Evolutionary conservation across 129 eudicot genomes (phyloP).

Genomic region (Apium graveolens): DNA sequence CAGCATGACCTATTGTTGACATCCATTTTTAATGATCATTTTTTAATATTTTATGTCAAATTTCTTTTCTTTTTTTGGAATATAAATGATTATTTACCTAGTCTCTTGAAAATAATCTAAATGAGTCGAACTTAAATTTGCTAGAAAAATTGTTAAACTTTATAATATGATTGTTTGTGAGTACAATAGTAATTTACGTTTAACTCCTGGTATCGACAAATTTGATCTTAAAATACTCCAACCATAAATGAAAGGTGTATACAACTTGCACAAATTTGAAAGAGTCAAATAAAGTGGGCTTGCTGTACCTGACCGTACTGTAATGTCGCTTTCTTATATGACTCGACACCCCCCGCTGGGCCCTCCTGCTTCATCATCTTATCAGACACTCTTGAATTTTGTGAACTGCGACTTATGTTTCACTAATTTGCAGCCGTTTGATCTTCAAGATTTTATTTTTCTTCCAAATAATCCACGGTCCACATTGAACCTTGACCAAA

Average conservation of each 20-base stretch:
- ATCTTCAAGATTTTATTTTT: background rate
- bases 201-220: too few relatives aligned
- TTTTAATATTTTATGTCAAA: too few relatives aligned
- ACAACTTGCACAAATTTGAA: background rate
- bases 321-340: background rate
- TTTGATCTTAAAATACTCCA: too few relatives aligned
- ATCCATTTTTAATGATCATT: too few relatives aligned
- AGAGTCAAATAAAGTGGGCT: constrained; percentile 2
- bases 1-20: constrained; percentile 6
- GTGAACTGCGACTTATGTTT: background rate
- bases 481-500: background rate
- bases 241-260: too few relatives aligned
- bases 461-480: background rate
- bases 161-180: too few relatives aligned
- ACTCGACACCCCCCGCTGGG: background rate
- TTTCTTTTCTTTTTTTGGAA: too few relatives aligned
- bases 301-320: constrained; percentile 2
- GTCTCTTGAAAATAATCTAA: too few relatives aligned
- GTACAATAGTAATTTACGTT: too few relatives aligned
- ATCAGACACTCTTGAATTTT: background rate
- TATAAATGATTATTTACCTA: too few relatives aligned
- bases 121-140: too few relatives aligned
- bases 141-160: too few relatives aligned
- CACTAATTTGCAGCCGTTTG: background rate
- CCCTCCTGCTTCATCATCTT: background rate